phyloP scores from a whole-genome alignment of 768 basidiomycete genomes.

The Hydnomerulius pinastri region DNA sequence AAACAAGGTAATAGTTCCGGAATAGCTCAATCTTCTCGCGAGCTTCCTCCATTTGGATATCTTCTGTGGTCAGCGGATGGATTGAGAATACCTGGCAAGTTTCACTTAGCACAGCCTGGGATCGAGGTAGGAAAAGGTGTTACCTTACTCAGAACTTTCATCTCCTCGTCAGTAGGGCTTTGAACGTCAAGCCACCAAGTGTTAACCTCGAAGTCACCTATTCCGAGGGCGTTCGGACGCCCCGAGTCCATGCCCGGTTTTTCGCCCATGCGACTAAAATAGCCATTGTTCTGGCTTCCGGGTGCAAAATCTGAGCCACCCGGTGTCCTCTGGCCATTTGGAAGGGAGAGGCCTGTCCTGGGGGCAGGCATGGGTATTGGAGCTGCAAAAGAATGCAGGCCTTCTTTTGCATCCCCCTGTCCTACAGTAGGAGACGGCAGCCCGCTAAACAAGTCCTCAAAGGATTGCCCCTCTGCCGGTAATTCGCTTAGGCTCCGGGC shows the following conservation, averaged over 20 bases:
- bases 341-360: slow-evolving; percentile 5
- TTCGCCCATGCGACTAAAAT: slow-evolving; percentile 21
- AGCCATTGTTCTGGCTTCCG: slow-evolving; percentile 12
- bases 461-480: slow-evolving; percentile 90
- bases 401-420: slow-evolving; percentile 9
- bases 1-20: slow-evolving; percentile 97
- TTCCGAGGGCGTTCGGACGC: slow-evolving; percentile 25
- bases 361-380: slow-evolving; percentile 9
- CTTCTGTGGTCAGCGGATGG: slow-evolving; percentile 97
- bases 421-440: slow-evolving; percentile 25
- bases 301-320: slow-evolving; percentile 2
- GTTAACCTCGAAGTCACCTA: slow-evolving; percentile 59
- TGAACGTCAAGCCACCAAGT: slow-evolving; percentile 99
- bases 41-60: slow-evolving; percentile 99
- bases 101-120: neutral
- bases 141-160: slow-evolving; percentile 95
- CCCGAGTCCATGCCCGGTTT: slow-evolving; percentile 15
- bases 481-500: slow-evolving; percentile 90
- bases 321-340: slow-evolving; percentile 11
- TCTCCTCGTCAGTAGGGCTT: slow-evolving; percentile 95
- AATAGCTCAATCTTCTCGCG: slow-evolving; percentile 99
- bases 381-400: neutral
- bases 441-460: slow-evolving; percentile 85
- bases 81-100: slow-evolving; percentile 83
- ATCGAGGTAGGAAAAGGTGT: slow-evolving; percentile 12